Evolutionary conservation across 345 rosid genomes (phyloP).

Genomic region (Corchorus olitorius): DNA sequence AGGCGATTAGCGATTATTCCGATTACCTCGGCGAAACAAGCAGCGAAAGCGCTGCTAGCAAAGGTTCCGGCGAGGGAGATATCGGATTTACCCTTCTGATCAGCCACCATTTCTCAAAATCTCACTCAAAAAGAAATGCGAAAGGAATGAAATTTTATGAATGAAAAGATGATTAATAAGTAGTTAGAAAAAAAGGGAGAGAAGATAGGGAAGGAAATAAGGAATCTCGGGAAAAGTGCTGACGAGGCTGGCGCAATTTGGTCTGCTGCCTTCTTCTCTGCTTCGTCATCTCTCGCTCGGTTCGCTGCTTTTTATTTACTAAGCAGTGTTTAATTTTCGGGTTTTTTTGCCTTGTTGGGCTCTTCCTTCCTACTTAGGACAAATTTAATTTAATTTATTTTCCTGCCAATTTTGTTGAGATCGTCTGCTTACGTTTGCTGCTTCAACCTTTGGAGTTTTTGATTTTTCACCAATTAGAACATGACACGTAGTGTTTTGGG

Average conservation of each 20-base stretch:
- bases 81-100: constrained; percentile 65
- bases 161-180: not conserved
- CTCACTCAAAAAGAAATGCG: not conserved
- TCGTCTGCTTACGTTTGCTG: not conserved
- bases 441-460: not conserved
- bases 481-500: too few relatives aligned
- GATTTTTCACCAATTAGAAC: too few relatives aligned
- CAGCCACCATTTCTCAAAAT: constrained; percentile 70
- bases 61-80: constrained; percentile 82
- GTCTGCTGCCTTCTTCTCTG: not conserved
- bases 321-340: not conserved
- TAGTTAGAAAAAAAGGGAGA: not conserved
- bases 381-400: not conserved
- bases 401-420: not conserved
- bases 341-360: not conserved
- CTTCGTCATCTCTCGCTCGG: not conserved
- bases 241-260: constrained; percentile 19
- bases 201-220: not conserved
- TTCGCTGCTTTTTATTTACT: not conserved
- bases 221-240: constrained; percentile 28
- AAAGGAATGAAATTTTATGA: not conserved
- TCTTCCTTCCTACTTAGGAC: not conserved
- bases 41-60: constrained; percentile 91
- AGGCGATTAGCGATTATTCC: not conserved
- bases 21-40: constrained; percentile 90